phyloP scores from a whole-genome alignment of 441 rosid species.

The Omphalea diandra region DNA sequence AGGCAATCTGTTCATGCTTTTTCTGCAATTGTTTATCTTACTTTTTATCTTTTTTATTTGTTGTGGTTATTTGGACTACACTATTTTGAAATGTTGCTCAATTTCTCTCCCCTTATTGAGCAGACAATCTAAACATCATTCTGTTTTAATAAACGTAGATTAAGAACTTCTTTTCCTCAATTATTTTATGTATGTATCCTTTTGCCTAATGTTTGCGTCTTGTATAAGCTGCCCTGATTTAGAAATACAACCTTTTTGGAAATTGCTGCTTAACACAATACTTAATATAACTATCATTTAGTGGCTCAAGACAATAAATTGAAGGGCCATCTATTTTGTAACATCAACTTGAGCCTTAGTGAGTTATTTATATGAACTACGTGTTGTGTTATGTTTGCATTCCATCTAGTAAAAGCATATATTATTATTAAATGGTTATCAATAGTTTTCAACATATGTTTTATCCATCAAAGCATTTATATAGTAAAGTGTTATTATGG shows the following conservation, averaged over 20 bases:
- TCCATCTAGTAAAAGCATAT: background rate
- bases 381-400: background rate
- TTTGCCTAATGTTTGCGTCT: background rate
- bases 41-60: background rate
- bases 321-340: background rate
- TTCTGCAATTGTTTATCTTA: background rate
- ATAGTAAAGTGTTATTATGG: background rate
- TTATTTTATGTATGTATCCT: too few species aligned
- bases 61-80: background rate
- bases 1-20: constrained; percentile 15
- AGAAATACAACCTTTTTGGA: background rate
- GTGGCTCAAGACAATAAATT: background rate
- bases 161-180: too few species aligned
- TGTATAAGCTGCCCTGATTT: background rate
- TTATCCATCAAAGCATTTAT: too few species aligned
- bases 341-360: background rate
- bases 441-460: background rate
- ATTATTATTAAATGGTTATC: too few species aligned
- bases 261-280: background rate
- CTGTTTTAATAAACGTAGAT: too few species aligned
- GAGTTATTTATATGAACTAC: background rate
- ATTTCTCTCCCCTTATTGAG: background rate
- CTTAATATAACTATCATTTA: background rate
- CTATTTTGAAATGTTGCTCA: background rate
- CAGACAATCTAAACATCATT: too few species aligned